Evolutionary conservation across 257 asterid genomes (phyloP).

Genomic region (Coffea eugenioides): DNA sequence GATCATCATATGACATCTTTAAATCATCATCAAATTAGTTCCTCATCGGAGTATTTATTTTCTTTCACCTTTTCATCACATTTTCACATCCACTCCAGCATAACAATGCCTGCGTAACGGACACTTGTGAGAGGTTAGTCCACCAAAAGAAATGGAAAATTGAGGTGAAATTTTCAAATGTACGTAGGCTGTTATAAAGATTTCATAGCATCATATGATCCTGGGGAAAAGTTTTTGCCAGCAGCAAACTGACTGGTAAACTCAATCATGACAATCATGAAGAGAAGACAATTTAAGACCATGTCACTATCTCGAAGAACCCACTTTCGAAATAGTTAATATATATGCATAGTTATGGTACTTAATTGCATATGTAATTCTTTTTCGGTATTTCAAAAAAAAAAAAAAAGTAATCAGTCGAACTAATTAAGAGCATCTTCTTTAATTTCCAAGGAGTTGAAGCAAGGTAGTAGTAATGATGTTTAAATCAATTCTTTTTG

Average conservation of each 20-base stretch:
- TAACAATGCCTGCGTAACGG: neutral
- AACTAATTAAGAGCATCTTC: neutral
- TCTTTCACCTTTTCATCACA: neutral
- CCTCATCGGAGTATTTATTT: too few species aligned
- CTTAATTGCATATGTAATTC: too few species aligned
- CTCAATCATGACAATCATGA: slow-evolving; percentile 9
- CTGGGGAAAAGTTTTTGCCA: neutral
- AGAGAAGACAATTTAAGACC: neutral
- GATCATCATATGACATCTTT: neutral
- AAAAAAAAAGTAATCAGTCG: slow-evolving; percentile 7
- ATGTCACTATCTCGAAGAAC: slow-evolving; percentile 2
- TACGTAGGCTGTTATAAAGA: neutral
- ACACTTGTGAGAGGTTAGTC: neutral
- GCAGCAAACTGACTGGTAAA: neutral
- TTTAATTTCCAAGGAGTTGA: neutral
- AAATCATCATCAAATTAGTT: too few species aligned
- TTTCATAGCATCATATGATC: neutral
- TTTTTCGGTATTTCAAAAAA: neutral
- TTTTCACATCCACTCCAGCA: neutral
- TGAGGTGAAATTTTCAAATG: neutral
- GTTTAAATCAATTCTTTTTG: slow-evolving; percentile 1
- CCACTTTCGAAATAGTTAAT: slow-evolving; percentile 10
- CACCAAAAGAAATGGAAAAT: neutral
- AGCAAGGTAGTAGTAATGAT: neutral
- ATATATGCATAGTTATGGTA: too few species aligned